Conservation (phyloP, 371 early-diverging fungal species). For the Syncephalis plumigaleata region DNA sequence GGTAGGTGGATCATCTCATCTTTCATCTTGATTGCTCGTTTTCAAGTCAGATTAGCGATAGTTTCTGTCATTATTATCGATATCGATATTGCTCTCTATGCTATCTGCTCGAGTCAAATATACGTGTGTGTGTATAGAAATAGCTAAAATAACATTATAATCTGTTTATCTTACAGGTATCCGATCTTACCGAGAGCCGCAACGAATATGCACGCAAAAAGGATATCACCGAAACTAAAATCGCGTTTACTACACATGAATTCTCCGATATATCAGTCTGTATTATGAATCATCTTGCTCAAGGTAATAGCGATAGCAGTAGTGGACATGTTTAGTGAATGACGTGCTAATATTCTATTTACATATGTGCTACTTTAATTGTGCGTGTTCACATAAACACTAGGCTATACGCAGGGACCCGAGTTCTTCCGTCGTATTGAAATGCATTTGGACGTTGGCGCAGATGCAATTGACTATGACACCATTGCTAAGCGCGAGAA, state of each 20-base stretch:
- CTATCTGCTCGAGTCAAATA: too few species aligned
- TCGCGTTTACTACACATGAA: constrained; percentile 56
- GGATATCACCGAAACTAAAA: constrained; percentile 24
- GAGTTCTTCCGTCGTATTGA: constrained; percentile 38
- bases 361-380: not conserved
- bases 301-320: too few species aligned
- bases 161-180: too few species aligned
- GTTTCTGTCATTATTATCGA: too few species aligned
- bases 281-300: constrained; percentile 60
- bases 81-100: too few species aligned
- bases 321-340: too few species aligned
- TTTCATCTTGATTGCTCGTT: not conserved
- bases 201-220: constrained; percentile 42
- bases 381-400: too few species aligned
- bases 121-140: too few species aligned
- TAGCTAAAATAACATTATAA: not conserved
- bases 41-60: not conserved
- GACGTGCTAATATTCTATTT: not conserved
- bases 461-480: constrained; percentile 61
- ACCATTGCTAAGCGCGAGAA: constrained; percentile 52
- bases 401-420: constrained; percentile 37
- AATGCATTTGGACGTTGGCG: constrained; percentile 67
- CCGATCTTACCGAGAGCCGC: constrained; percentile 33
- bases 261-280: constrained; percentile 74
- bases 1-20: constrained; percentile 15